Conservation (phyloP, 1,284 basidiomycete species). For the Apiotrichum veenhuisii region DNA sequence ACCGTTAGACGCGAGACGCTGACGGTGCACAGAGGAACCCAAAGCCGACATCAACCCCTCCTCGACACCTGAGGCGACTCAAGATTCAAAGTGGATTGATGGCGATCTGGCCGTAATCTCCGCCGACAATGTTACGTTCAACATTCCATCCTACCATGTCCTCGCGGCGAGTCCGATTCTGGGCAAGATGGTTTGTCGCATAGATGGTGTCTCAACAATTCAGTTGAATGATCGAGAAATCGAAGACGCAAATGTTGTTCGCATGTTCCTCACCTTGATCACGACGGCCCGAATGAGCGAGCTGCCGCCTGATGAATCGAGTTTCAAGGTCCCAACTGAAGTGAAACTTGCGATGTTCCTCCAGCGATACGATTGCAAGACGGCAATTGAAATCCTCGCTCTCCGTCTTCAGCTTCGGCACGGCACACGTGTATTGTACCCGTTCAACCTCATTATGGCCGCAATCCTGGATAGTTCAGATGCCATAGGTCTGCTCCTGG, state of each 20-base stretch:
- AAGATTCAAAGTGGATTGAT: neutral
- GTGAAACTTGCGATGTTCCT: neutral
- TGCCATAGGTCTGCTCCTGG: neutral
- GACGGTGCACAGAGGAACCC: neutral
- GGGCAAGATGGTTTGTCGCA: neutral
- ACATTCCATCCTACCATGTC: neutral
- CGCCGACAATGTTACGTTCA: neutral
- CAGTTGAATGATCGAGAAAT: neutral
- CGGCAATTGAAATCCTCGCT: neutral
- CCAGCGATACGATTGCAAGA: neutral
- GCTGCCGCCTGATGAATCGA: neutral
- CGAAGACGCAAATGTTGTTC: neutral
- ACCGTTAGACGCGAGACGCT: too few species aligned
- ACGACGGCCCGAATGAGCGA: neutral
- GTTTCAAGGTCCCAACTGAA: neutral
- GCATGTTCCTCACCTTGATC: neutral
- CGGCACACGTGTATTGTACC: neutral
- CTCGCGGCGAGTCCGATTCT: neutral
- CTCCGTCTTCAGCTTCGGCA: neutral
- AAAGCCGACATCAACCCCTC: neutral
- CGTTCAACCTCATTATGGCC: neutral
- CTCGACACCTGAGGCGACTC: neutral
- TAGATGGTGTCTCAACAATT: neutral
- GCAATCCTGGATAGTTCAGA: neutral
- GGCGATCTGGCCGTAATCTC: neutral